Evolutionary conservation across 2,329 filamentous ascomycete genomes (phyloP).

Genomic region (Aureobasidium sp.): DNA sequence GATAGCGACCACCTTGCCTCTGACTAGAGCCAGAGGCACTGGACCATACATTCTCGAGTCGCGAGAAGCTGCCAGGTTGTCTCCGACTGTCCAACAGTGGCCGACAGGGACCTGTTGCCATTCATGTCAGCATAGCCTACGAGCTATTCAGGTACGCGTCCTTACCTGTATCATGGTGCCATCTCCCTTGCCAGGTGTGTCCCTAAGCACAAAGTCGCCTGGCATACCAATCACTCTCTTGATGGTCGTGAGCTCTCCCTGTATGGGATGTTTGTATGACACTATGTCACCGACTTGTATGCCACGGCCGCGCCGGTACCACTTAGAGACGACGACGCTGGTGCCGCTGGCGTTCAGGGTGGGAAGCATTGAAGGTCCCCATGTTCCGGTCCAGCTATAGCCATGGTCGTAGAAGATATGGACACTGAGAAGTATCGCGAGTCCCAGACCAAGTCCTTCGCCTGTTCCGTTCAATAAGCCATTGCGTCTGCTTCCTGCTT

Average conservation of each 20-base stretch:
- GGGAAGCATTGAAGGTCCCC: conserved; percentile 90
- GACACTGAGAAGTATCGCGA: conserved; percentile 21
- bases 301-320: conserved; percentile 73
- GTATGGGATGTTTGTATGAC: conserved; percentile 77
- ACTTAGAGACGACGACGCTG: conserved; percentile 72
- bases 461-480: neutral
- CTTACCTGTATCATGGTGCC: conserved; percentile 71
- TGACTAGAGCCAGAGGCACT: conserved; percentile 84
- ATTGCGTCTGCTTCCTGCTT: neutral
- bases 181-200: conserved; percentile 59
- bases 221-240: conserved; percentile 75
- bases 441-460: neutral
- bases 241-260: conserved; percentile 59
- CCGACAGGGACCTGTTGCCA: conserved; percentile 80
- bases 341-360: conserved; percentile 77
- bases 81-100: conserved; percentile 92
- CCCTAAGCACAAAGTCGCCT: conserved; percentile 75
- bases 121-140: neutral
- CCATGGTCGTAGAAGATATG: conserved; percentile 58
- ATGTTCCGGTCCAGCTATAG: conserved; percentile 64
- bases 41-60: conserved; percentile 92
- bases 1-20: conserved; percentile 77
- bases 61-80: conserved; percentile 85
- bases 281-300: conserved; percentile 87
- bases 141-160: neutral